Percentiles rank a stretch among this genome's conserved stretches.
Conservation (phyloP, 805 yeast genomes). For the Wickerhamiella sorbophila region DNA sequence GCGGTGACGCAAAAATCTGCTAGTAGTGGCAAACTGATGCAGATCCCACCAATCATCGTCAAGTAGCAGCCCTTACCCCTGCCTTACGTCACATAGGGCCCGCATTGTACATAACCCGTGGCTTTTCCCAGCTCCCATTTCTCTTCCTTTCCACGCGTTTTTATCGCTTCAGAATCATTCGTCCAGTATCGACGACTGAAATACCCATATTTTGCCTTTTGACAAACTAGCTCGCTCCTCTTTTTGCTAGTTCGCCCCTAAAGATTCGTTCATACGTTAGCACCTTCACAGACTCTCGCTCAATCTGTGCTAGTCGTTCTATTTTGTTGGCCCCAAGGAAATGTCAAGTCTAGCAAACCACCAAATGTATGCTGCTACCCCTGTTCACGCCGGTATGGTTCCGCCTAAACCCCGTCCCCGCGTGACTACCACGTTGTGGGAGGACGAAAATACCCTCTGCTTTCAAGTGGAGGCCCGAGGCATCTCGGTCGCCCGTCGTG, state of each 20-base stretch:
- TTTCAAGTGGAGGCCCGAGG: slow-evolving; percentile 76
- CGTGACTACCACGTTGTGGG: slow-evolving; percentile 79
- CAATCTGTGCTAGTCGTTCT: too few species aligned
- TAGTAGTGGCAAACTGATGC: neutral
- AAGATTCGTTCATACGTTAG: too few species aligned
- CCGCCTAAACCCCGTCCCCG: slow-evolving; percentile 26
- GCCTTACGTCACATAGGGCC: neutral
- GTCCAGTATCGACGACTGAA: too few species aligned
- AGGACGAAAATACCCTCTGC: slow-evolving; percentile 71
- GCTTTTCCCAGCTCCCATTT: neutral
- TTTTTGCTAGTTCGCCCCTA: too few species aligned
- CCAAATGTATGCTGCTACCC: neutral
- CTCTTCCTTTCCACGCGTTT: neutral
- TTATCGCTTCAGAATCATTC: neutral
- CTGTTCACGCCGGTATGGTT: neutral
- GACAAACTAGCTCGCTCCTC: too few species aligned
- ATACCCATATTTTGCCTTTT: too few species aligned
- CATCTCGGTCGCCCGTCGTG: slow-evolving; percentile 66
- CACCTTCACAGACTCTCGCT: too few species aligned
- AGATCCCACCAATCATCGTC: neutral
- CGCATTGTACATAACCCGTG: neutral
- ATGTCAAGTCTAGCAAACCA: neutral
- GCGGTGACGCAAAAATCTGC: neutral
- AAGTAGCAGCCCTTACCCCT: neutral
- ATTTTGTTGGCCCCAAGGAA: too few species aligned